Base-by-base conservation (phyloP, 2,329 filamentous ascomycete genomes). In the Mariannaea sp. region DNA sequence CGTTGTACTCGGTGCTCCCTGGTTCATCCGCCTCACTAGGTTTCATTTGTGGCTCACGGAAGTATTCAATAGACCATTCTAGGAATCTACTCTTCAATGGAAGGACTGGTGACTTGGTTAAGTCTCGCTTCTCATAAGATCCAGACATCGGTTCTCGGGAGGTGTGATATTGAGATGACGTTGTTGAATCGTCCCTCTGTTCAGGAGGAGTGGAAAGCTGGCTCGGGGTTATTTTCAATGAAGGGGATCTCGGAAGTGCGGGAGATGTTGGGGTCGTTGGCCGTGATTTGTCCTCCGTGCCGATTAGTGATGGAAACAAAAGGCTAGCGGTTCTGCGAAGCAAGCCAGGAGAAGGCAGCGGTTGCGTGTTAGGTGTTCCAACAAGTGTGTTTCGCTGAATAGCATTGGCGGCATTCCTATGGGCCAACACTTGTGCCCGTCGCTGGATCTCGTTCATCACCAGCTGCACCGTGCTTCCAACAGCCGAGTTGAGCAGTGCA, bases 31-130 rank as follows among this genome's bases (percentile, higher is more conserved):
- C 90, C 70, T 99, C 94, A 53, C 89, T 92, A 3, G 91, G 88
- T 69, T 94, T 95, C 94, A 99, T 97, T 73, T 99, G 94, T 26
- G 94, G 94, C 71, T 97, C 92, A 24, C 92, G 90, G 80, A 97
- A 99, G 71, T 99, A 97, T 71, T 93, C 93, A 38, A 94, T 92
- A 4, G 92, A 96, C 92, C 93, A 99, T 59, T 96, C 90, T 58
- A 96, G 80, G 71, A 97, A 96, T 7, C 82, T 86, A 69, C 92
- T 96, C 55, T 82, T 82, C 14, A 99, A 72, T 1, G 94, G 94
- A 22, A 97, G 80, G 10, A 71, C 73, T 1, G 89, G 87, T 8
- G 77, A 64, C 47, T 83, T 76, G 1, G 80, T 77, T 24, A 83
- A 70, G 55, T 86, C 80, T 53, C 87, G 83, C 44, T 84, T 77